Conservation (phyloP, 768 basidiomycete species). For the Chalciporus chontae region DNA sequence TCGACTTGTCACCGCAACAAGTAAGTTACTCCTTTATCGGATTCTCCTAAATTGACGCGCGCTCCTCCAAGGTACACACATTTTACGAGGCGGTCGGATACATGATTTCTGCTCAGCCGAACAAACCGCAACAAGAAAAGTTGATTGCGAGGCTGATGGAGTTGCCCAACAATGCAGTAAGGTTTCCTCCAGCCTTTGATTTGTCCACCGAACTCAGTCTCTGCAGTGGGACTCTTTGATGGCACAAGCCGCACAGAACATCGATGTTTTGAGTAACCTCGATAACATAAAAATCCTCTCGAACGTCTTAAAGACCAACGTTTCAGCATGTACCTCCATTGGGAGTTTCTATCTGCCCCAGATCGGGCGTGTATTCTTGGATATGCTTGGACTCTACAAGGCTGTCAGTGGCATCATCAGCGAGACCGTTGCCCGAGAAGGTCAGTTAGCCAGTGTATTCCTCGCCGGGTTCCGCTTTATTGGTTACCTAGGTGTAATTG, state of each 20-base stretch:
- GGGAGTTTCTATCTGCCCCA: constrained; percentile 98
- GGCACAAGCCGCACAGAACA: constrained; percentile 88
- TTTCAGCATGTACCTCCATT: constrained; percentile 94
- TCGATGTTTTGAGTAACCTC: constrained; percentile 84
- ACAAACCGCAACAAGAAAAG: constrained; percentile 95
- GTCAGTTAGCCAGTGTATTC: constrained; percentile 36
- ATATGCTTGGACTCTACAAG: constrained; percentile 97
- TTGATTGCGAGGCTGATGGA: constrained; percentile 96
- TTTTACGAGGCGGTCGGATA: constrained; percentile 99
- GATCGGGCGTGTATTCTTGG: constrained; percentile 90
- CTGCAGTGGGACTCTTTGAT: constrained; percentile 94
- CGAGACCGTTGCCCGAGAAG: constrained; percentile 83
- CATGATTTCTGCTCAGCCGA: constrained; percentile 99
- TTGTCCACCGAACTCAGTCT: constrained; percentile 1
- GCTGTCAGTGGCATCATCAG: constrained; percentile 97
- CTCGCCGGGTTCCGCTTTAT: not conserved
- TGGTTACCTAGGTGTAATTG: constrained; percentile 65
- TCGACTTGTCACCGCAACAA: constrained; percentile 91
- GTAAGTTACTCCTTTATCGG: constrained; percentile 12
- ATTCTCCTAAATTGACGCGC: constrained; percentile 9
- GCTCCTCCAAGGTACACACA: constrained; percentile 67
- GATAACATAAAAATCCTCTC: constrained; percentile 97
- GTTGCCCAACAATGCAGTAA: constrained; percentile 90
- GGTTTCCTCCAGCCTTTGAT: constrained; percentile 20
- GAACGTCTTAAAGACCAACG: constrained; percentile 98